Conservation (phyloP, 768 basidiomycete genomes). For the Mycena chlorophos region DNA sequence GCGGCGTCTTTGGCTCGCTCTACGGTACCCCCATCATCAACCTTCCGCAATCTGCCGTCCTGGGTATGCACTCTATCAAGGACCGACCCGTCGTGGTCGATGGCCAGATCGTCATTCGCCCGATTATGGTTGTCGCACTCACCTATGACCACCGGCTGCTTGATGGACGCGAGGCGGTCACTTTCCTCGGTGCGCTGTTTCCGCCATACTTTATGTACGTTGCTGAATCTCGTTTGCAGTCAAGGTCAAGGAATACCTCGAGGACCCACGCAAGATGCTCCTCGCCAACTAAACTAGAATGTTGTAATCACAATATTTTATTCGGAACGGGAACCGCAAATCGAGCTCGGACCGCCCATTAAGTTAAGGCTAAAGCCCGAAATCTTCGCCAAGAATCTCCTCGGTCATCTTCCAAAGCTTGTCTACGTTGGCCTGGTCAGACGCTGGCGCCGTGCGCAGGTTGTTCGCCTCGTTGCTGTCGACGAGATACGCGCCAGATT, state of each 20-base stretch:
- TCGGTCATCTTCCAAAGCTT: too few relatives aligned
- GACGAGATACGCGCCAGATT: too few relatives aligned
- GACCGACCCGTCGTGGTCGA: constrained; percentile 88
- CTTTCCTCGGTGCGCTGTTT: constrained; percentile 83
- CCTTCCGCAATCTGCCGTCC: constrained; percentile 90
- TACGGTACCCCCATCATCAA: constrained; percentile 99
- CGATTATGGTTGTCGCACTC: constrained; percentile 92
- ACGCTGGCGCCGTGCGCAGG: too few relatives aligned
- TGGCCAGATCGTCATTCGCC: constrained; percentile 94
- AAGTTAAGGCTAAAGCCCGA: too few relatives aligned
- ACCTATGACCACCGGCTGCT: constrained; percentile 96
- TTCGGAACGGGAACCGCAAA: too few relatives aligned
- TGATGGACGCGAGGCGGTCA: constrained; percentile 94
- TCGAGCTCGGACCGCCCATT: too few relatives aligned
- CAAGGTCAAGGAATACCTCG: constrained; percentile 89
- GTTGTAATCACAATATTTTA: too few relatives aligned
- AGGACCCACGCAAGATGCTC: too few relatives aligned
- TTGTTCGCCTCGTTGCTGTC: too few relatives aligned
- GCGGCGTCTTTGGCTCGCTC: constrained; percentile 96
- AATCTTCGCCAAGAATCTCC: too few relatives aligned
- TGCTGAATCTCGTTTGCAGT: constrained; percentile 61
- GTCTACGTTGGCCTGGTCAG: too few relatives aligned
- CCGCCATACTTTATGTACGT: not conserved
- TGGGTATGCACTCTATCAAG: constrained; percentile 96
- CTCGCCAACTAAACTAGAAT: too few relatives aligned